Conservation (phyloP, 176 grass and related monocot genomes). For the Hyparrhenia diplandra region DNA sequence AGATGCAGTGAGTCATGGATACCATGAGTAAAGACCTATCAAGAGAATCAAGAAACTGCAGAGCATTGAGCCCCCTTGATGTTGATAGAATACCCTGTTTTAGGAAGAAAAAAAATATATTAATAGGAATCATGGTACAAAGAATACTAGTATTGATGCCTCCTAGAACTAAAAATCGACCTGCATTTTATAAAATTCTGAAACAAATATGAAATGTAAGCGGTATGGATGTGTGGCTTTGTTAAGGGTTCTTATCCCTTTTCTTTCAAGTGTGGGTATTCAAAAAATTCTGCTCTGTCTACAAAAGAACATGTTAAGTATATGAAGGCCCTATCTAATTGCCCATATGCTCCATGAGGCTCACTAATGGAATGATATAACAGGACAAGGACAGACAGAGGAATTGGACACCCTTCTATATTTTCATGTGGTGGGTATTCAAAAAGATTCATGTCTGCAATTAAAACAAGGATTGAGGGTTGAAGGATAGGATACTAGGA, state of each 20-base stretch:
- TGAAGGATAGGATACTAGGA: background rate
- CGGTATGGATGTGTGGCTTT: background rate
- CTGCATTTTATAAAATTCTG: background rate
- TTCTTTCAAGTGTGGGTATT: background rate
- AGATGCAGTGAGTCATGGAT: background rate
- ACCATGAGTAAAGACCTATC: conserved; percentile 78
- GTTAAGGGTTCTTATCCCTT: background rate
- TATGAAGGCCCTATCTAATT: background rate
- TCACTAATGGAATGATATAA: background rate
- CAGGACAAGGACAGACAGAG: background rate
- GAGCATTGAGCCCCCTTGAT: conserved; percentile 59
- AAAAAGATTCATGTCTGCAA: background rate
- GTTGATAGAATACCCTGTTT: conserved; percentile 90
- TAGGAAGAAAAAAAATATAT: conserved; percentile 12
- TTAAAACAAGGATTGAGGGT: background rate
- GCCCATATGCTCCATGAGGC: background rate
- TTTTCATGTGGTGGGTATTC: background rate
- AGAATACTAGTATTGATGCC: background rate
- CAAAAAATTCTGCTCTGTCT: background rate
- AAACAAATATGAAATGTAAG: conserved; percentile 7
- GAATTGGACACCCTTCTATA: background rate
- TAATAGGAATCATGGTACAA: background rate
- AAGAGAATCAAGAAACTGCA: conserved; percentile 59
- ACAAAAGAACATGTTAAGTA: background rate
- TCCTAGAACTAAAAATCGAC: conserved; percentile 18